phyloP scores from a whole-genome alignment of 163 green algal species.

The Volvox carteri region DNA sequence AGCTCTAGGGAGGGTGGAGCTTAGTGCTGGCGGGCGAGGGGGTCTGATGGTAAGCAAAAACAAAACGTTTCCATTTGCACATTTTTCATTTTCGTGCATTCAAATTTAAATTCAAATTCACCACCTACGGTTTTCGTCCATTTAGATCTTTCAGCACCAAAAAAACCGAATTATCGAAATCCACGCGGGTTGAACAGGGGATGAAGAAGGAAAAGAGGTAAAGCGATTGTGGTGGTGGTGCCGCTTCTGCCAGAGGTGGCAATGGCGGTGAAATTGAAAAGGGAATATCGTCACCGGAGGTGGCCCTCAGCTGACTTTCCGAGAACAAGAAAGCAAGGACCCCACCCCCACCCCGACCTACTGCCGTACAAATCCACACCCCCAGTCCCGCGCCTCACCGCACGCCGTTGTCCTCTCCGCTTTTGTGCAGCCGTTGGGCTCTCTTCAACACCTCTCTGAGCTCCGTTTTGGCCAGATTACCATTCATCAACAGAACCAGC shows the following conservation, averaged over 20 bases:
- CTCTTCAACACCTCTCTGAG: background rate
- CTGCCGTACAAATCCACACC: background rate
- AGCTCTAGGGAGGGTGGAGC: constrained; percentile 13
- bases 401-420: background rate
- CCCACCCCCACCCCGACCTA: background rate
- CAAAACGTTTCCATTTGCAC: too few relatives aligned
- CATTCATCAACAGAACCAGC: background rate
- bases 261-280: background rate
- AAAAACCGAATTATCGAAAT: background rate
- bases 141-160: background rate
- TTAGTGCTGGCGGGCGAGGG: background rate
- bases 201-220: background rate
- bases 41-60: background rate
- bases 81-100: background rate
- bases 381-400: background rate
- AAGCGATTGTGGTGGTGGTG: background rate
- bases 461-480: background rate
- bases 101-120: background rate
- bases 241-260: background rate
- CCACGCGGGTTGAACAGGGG: background rate
- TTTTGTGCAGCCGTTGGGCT: background rate
- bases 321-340: too few relatives aligned
- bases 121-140: background rate
- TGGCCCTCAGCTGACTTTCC: too few relatives aligned
- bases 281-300: too few relatives aligned